phyloP scores from a whole-genome alignment of 2,329 filamentous ascomycete species.

The Orbilia oligospora region DNA sequence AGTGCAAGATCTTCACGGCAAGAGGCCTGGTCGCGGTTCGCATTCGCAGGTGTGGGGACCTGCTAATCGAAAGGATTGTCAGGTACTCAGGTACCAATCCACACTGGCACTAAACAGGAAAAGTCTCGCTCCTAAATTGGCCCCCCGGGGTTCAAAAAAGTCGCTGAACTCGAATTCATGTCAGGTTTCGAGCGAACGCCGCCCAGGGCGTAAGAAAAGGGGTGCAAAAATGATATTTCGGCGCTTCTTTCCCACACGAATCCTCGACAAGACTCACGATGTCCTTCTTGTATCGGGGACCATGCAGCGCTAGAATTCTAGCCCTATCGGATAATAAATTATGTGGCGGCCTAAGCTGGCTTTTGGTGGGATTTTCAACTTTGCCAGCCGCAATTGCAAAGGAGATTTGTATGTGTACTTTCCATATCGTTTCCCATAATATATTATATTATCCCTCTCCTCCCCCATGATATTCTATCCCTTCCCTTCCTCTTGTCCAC shows the following conservation, averaged over 20 bases:
- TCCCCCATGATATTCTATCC: not conserved
- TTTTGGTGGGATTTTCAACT: conserved; percentile 22
- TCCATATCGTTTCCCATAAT: not conserved
- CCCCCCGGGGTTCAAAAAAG: not conserved
- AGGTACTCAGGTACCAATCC: conserved; percentile 45
- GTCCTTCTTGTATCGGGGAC: conserved; percentile 26
- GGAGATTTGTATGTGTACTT: conserved; percentile 30
- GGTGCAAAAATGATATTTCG: conserved; percentile 14
- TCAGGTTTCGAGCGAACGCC: not conserved
- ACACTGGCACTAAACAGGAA: conserved; percentile 24
- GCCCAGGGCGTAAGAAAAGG: conserved; percentile 25
- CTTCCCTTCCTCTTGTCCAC: conserved; percentile 29
- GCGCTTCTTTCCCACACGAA: conserved; percentile 7
- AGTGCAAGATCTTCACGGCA: conserved; percentile 34
- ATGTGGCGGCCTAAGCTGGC: conserved; percentile 17
- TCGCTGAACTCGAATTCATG: not conserved
- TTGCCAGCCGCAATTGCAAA: conserved; percentile 43
- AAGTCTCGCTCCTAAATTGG: not conserved
- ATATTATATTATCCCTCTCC: conserved; percentile 28
- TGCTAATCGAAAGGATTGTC: conserved; percentile 23
- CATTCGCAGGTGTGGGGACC: conserved; percentile 37
- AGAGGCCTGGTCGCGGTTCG: conserved; percentile 40
- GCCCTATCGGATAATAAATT: conserved; percentile 35
- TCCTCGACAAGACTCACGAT: conserved; percentile 20
- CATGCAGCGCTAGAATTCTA: conserved; percentile 25